Percentiles rank a stretch among this genome's conserved stretches.
These are phyloP conservation scores for Coniochaeta ligniaria DNA, from an alignment of 2,329 filamentous ascomycete genomes.

Conservation along the genomic window DNA sequence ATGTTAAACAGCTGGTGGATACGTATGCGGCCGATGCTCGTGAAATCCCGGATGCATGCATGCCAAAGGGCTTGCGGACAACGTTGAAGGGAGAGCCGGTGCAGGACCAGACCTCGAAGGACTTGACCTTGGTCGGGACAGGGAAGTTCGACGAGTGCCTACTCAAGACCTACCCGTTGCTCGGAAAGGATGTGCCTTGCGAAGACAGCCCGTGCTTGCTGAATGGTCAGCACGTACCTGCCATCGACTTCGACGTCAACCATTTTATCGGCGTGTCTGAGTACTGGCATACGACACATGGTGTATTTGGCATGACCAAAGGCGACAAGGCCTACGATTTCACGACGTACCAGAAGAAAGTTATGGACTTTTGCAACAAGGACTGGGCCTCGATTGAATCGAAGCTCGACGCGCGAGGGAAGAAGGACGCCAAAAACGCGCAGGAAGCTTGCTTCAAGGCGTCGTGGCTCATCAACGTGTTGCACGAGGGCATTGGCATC, in stretches of 20 bases:
- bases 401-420: conserved; percentile 50
- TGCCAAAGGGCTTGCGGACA: conserved; percentile 70
- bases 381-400: conserved; percentile 72
- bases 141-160: conserved; percentile 84
- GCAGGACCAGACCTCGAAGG: conserved; percentile 24
- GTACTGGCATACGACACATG: conserved; percentile 98
- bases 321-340: conserved; percentile 86
- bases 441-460: conserved; percentile 95
- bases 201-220: conserved; percentile 78
- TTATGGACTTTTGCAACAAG: conserved; percentile 76
- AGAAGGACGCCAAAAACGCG: conserved; percentile 67
- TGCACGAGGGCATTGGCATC: conserved; percentile 93
- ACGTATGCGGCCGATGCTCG: conserved; percentile 43
- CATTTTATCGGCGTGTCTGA: conserved; percentile 97
- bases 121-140: conserved; percentile 65
- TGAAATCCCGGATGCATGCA: conserved; percentile 84
- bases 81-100: conserved; percentile 61
- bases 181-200: conserved; percentile 86
- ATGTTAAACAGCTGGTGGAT: conserved; percentile 69
- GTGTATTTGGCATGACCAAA: conserved; percentile 68
- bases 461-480: conserved; percentile 92
- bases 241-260: conserved; percentile 94
- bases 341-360: conserved; percentile 77
- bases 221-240: conserved; percentile 85
- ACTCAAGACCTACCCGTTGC: conserved; percentile 70